phyloP scores from a whole-genome alignment of 116 monocot species.

The Thalassia testudinum region DNA sequence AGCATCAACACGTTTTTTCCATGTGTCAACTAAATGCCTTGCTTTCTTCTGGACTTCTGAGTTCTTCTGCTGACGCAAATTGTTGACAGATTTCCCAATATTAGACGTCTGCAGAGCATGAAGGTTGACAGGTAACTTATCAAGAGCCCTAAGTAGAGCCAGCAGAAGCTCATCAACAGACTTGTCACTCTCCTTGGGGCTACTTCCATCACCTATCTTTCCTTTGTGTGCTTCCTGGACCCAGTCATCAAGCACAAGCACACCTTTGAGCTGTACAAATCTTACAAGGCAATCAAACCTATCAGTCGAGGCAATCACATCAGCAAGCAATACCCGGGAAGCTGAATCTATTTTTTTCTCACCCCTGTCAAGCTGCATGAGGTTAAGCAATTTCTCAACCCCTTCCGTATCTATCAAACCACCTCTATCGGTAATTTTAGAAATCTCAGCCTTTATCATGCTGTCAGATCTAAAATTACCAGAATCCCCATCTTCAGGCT shows the following conservation, averaged over 20 bases:
- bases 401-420: slow-evolving; percentile 48
- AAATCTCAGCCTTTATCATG: slow-evolving; percentile 54
- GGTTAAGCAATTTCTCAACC: slow-evolving; percentile 64
- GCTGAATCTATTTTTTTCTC: slow-evolving; percentile 69
- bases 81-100: slow-evolving; percentile 91
- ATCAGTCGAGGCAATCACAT: slow-evolving; percentile 81
- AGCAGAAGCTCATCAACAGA: slow-evolving; percentile 66
- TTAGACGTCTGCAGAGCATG: slow-evolving; percentile 67
- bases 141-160: slow-evolving; percentile 78
- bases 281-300: slow-evolving; percentile 64
- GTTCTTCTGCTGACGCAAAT: slow-evolving; percentile 81
- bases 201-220: slow-evolving; percentile 56
- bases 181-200: slow-evolving; percentile 82
- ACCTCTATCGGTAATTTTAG: slow-evolving; percentile 87
- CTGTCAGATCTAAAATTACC: slow-evolving; percentile 31
- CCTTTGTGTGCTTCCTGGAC: slow-evolving; percentile 93
- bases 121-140: slow-evolving; percentile 87
- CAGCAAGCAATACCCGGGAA: slow-evolving; percentile 59
- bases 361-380: slow-evolving; percentile 67
- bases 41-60: slow-evolving; percentile 89
- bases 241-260: slow-evolving; percentile 83
- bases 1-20: slow-evolving; percentile 96
- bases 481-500: slow-evolving; percentile 52
- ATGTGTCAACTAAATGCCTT: slow-evolving; percentile 76
- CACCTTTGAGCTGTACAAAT: slow-evolving; percentile 72